These are phyloP conservation scores for Lipomyces starkeyi DNA, from an alignment of 805 yeast genomes.

Conservation along the genomic window DNA sequence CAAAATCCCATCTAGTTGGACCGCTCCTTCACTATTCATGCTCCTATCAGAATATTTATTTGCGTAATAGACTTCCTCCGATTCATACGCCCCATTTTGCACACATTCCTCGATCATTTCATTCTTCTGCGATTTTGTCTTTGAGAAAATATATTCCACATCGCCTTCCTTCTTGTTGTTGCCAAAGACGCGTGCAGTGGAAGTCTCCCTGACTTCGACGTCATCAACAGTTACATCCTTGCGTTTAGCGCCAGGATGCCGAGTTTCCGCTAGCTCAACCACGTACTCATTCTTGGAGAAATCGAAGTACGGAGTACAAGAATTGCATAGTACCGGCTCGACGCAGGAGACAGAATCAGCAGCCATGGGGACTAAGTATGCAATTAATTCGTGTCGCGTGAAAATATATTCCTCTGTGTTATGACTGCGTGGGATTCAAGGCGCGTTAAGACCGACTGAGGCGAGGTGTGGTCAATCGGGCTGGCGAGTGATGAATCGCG, in stretches of 20 bases:
- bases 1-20: neutral
- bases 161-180: neutral
- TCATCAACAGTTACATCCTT: neutral
- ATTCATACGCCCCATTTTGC: neutral
- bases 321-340: neutral
- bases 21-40: neutral
- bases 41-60: neutral
- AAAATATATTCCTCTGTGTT: too few relatives aligned
- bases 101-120: neutral
- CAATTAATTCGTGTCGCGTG: neutral
- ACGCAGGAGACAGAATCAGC: neutral
- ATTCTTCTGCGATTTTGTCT: neutral
- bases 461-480: neutral
- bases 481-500: neutral
- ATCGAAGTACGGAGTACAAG: neutral
- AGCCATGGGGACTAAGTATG: neutral
- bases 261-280: neutral
- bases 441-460: neutral
- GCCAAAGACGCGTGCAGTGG: neutral
- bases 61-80: neutral
- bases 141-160: neutral
- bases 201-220: neutral
- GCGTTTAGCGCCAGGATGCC: neutral
- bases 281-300: slow-evolving; percentile 1
- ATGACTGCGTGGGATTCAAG: neutral